These are phyloP conservation scores for Fomitopsis pinicola DNA, from an alignment of 1,284 basidiomycete genomes.

Conservation along the genomic window DNA sequence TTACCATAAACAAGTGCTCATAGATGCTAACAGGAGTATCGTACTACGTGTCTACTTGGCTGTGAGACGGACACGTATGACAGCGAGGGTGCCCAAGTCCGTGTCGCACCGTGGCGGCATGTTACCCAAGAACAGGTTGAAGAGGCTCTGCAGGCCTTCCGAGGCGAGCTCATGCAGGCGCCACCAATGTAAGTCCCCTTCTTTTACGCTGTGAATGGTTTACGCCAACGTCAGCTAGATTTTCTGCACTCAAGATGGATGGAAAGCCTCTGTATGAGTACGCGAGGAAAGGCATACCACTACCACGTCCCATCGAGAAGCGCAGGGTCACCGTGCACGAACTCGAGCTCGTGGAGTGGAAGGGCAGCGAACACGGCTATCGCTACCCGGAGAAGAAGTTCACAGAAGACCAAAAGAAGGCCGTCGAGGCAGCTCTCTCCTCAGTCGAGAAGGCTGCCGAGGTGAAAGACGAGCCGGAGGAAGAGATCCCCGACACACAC, in stretches of 20 bases:
- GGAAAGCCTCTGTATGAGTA: constrained; percentile 96
- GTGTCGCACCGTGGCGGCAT: constrained; percentile 78
- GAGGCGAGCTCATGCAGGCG: constrained; percentile 85
- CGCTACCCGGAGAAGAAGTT: constrained; percentile 72
- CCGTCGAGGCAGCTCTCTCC: constrained; percentile 62
- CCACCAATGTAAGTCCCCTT: constrained; percentile 77
- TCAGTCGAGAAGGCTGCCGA: constrained; percentile 32
- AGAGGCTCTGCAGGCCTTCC: constrained; percentile 69
- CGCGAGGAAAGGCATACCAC: constrained; percentile 83
- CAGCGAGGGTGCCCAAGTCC: constrained; percentile 76
- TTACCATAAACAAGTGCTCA: constrained; percentile 6
- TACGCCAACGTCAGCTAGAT: constrained; percentile 46
- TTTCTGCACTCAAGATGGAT: constrained; percentile 98
- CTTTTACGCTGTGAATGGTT: neutral
- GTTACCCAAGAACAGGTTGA: constrained; percentile 80
- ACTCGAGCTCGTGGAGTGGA: constrained; percentile 73
- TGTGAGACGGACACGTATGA: constrained; percentile 97
- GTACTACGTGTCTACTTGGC: constrained; percentile 87
- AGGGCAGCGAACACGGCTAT: constrained; percentile 59
- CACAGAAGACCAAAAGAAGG: constrained; percentile 63
- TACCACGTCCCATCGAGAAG: constrained; percentile 90
- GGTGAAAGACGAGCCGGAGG: constrained; percentile 31
- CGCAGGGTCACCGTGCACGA: constrained; percentile 83
- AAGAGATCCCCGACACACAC: constrained; percentile 33
- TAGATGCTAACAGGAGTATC: constrained; percentile 69